These are phyloP conservation scores for Sutorius australiensis DNA, from an alignment of 768 basidiomycete species.

Conservation along the genomic window DNA sequence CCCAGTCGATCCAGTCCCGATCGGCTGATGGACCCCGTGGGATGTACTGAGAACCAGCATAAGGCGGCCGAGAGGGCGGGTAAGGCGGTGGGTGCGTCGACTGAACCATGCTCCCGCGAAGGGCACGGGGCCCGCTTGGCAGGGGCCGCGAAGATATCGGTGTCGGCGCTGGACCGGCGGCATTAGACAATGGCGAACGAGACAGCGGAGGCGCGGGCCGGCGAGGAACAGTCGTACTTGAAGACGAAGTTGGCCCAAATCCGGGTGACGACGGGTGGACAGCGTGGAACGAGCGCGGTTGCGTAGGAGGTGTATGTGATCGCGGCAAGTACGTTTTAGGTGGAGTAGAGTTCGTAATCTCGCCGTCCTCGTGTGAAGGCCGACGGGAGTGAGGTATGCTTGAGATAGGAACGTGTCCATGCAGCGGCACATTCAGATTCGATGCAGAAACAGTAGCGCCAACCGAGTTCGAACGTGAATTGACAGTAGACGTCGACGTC, in stretches of 20 bases:
- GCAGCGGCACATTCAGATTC: neutral
- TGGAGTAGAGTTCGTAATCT: conserved; percentile 41
- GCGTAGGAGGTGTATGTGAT: conserved; percentile 45
- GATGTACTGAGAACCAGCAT: conserved; percentile 32
- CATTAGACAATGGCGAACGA: conserved; percentile 28
- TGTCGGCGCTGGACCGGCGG: conserved; percentile 13
- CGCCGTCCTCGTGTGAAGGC: conserved; percentile 50
- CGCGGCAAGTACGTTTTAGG: conserved; percentile 35
- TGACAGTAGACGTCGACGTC: conserved; percentile 20
- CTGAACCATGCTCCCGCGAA: conserved; percentile 29
- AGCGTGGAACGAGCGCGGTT: conserved; percentile 43
- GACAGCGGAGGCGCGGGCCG: conserved; percentile 31
- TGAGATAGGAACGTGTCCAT: conserved; percentile 1
- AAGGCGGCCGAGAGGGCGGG: conserved; percentile 18
- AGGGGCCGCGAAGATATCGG: conserved; percentile 31
- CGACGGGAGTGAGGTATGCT: conserved; percentile 22
- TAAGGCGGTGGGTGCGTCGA: conserved; percentile 20
- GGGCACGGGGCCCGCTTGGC: conserved; percentile 40
- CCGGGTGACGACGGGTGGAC: conserved; percentile 25
- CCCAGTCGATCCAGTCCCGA: conserved; percentile 45
- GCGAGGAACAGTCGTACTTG: conserved; percentile 22
- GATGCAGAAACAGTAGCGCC: conserved; percentile 8
- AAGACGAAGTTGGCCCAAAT: conserved; percentile 22
- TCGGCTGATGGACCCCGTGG: conserved; percentile 53
- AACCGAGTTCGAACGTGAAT: conserved; percentile 27